Percentiles rank a stretch among this genome's conserved stretches.
Conservation (phyloP, 805 yeast genomes). For the Maudiozyma turicensis region DNA sequence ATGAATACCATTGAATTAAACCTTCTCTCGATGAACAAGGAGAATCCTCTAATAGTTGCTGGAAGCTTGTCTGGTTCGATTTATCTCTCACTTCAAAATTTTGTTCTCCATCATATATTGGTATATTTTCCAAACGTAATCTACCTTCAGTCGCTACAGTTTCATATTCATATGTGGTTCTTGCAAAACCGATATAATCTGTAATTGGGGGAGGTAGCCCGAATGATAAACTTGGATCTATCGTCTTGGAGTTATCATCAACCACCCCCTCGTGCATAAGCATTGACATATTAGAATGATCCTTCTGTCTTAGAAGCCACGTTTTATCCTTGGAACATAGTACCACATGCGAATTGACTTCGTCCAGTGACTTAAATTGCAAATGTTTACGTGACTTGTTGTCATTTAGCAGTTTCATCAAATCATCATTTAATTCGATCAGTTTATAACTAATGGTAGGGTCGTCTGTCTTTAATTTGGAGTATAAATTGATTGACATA, state of each 20-base stretch:
- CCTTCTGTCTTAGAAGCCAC: slow-evolving; percentile 62
- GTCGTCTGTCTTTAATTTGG: slow-evolving; percentile 5
- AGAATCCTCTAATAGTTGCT: slow-evolving; percentile 33
- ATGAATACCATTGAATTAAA: slow-evolving; percentile 37
- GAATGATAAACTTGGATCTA: slow-evolving; percentile 19
- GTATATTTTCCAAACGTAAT: slow-evolving; percentile 27
- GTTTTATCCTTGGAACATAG: slow-evolving; percentile 52
- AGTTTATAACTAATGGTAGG: slow-evolving; percentile 35
- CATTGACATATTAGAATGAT: slow-evolving; percentile 80
- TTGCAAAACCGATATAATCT: slow-evolving; percentile 24
- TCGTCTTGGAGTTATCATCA: slow-evolving; percentile 5
- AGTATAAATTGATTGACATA: slow-evolving; percentile 13
- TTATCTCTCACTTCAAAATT: slow-evolving; percentile 3
- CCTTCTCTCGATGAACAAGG: slow-evolving; percentile 52
- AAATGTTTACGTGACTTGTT: slow-evolving; percentile 7
- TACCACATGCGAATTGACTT: slow-evolving; percentile 37
- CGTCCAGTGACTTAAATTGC: slow-evolving; percentile 26
- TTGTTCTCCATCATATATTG: slow-evolving; percentile 31
- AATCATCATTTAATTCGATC: slow-evolving; percentile 43
- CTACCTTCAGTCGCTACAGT: slow-evolving; percentile 26
- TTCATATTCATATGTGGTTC: slow-evolving; percentile 30
- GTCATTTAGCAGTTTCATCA: slow-evolving; percentile 30
- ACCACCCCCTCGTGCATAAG: slow-evolving; percentile 32
- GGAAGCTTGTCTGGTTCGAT: slow-evolving; percentile 13
- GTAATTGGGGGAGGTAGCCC: slow-evolving; percentile 29